Evolutionary conservation across 2,329 filamentous ascomycete species (phyloP).

Genomic region (Grosmannia clavigera): DNA sequence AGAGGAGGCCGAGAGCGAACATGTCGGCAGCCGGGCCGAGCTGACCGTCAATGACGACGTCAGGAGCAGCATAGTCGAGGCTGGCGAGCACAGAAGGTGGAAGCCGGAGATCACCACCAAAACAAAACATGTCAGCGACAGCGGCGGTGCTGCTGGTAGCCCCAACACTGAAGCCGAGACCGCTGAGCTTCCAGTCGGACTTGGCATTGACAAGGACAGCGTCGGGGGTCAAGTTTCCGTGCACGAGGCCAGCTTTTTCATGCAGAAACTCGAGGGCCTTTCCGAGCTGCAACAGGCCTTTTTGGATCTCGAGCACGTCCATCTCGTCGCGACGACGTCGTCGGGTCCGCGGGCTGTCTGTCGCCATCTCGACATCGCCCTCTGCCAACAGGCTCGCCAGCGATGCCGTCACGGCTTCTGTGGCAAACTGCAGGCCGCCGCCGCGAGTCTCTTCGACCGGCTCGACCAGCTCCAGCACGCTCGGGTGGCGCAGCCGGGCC

Average conservation of each 20-base stretch:
- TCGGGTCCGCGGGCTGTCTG: slow-evolving; percentile 46
- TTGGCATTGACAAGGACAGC: slow-evolving; percentile 91
- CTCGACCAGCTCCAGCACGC: slow-evolving; percentile 82
- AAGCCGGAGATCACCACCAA: slow-evolving; percentile 75
- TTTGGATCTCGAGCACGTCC: slow-evolving; percentile 95
- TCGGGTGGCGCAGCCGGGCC: slow-evolving; percentile 80
- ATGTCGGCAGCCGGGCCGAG: slow-evolving; percentile 77
- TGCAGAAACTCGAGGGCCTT: slow-evolving; percentile 18
- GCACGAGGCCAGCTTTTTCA: slow-evolving; percentile 46
- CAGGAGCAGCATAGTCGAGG: slow-evolving; percentile 86
- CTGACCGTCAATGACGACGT: slow-evolving; percentile 87
- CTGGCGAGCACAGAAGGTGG: slow-evolving; percentile 77
- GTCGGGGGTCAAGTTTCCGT: slow-evolving; percentile 89
- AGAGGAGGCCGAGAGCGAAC: slow-evolving; percentile 83
- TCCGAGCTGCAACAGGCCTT: slow-evolving; percentile 73
- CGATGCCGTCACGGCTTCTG: slow-evolving; percentile 83
- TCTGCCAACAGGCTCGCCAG: slow-evolving; percentile 70
- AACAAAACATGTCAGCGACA: slow-evolving; percentile 62
- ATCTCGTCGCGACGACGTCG: slow-evolving; percentile 70
- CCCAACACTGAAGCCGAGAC: slow-evolving; percentile 79
- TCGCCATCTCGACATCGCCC: slow-evolving; percentile 65
- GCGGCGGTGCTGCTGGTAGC: slow-evolving; percentile 42
- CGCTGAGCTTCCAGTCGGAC: slow-evolving; percentile 98
- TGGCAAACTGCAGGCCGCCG: slow-evolving; percentile 90
- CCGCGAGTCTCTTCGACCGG: slow-evolving; percentile 88